Percentiles rank a stretch among this genome's conserved stretches.
phyloP scores from a whole-genome alignment of 768 basidiomycete genomes.

The Auriculariales sp. region DNA sequence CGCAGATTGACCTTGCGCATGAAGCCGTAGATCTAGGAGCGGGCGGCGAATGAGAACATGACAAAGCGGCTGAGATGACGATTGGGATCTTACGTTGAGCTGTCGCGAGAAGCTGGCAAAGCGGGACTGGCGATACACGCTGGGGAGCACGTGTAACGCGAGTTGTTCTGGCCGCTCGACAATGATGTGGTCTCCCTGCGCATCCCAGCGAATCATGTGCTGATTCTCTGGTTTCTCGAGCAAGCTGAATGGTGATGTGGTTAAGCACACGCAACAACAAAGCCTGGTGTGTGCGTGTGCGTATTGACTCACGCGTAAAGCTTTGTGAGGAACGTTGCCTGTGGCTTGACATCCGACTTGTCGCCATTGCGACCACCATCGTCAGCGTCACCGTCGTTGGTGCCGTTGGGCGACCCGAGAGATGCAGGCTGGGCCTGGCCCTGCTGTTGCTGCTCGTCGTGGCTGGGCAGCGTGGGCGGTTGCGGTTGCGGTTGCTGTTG shows the following conservation, averaged over 20 bases:
- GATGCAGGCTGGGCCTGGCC: conserved; percentile 13
- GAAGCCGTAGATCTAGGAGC: conserved; percentile 82
- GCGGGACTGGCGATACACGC: conserved; percentile 89
- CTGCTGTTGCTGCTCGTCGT: neutral
- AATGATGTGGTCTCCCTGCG: conserved; percentile 86
- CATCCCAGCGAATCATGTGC: conserved; percentile 95
- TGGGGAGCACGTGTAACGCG: conserved; percentile 83
- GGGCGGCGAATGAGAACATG: neutral
- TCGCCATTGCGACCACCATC: conserved; percentile 15
- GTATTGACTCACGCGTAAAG: conserved; percentile 70
- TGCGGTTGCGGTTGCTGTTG: neutral
- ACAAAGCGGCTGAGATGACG: conserved; percentile 11
- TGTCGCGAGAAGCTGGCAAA: conserved; percentile 96
- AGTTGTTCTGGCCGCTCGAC: conserved; percentile 89
- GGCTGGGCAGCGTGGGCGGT: neutral
- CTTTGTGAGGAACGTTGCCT: conserved; percentile 94
- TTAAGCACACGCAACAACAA: conserved; percentile 10
- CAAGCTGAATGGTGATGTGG: conserved; percentile 32
- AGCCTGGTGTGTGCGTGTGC: conserved; percentile 1
- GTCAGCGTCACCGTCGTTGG: conserved; percentile 31
- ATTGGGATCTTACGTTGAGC: conserved; percentile 85
- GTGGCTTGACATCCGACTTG: conserved; percentile 67
- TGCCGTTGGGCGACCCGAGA: conserved; percentile 26
- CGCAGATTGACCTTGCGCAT: conserved; percentile 96
- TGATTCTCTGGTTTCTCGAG: conserved; percentile 87